Evolutionary conservation across 768 basidiomycete genomes (phyloP).

Genomic region (Pholiota conissans): DNA sequence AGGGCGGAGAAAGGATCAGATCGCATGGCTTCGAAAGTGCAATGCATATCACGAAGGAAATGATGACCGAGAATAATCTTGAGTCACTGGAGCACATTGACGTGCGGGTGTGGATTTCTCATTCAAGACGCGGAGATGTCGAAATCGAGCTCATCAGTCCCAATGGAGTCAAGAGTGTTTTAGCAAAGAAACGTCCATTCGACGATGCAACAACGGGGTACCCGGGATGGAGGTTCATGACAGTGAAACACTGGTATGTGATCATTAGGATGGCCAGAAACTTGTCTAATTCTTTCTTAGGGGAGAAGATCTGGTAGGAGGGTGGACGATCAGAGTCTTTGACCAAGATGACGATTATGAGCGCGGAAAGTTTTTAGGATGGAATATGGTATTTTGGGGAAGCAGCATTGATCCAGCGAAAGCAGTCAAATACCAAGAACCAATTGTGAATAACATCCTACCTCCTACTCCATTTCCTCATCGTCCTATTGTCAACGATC

Average conservation of each 20-base stretch:
- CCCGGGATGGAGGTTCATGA: slow-evolving; percentile 95
- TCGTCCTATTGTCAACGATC: slow-evolving; percentile 32
- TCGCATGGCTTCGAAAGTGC: slow-evolving; percentile 59
- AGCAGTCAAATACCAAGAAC: slow-evolving; percentile 61
- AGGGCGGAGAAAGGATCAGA: slow-evolving; percentile 66
- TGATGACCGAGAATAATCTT: slow-evolving; percentile 73
- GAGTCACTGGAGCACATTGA: slow-evolving; percentile 91
- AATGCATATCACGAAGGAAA: slow-evolving; percentile 63
- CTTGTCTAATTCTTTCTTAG: slow-evolving; percentile 37
- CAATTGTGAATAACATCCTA: slow-evolving; percentile 47
- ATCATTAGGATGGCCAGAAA: background rate
- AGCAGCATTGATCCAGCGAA: slow-evolving; percentile 70
- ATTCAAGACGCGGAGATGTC: slow-evolving; percentile 83
- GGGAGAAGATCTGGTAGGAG: slow-evolving; percentile 89
- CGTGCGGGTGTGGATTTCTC: slow-evolving; percentile 88
- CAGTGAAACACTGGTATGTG: slow-evolving; percentile 91
- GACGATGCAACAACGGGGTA: slow-evolving; percentile 73
- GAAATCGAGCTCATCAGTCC: slow-evolving; percentile 88
- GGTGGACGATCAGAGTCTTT: slow-evolving; percentile 85
- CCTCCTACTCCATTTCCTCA: slow-evolving; percentile 40
- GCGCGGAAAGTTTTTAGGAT: slow-evolving; percentile 76
- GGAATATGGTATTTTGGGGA: slow-evolving; percentile 93
- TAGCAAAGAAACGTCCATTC: slow-evolving; percentile 68
- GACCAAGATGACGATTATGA: slow-evolving; percentile 61
- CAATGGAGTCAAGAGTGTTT: slow-evolving; percentile 76